A percentile compares a stretch with the other conserved stretches of the same genome.
Conservation (phyloP, 352 stramenopile species). For the Aphanomyces cochlioides region DNA sequence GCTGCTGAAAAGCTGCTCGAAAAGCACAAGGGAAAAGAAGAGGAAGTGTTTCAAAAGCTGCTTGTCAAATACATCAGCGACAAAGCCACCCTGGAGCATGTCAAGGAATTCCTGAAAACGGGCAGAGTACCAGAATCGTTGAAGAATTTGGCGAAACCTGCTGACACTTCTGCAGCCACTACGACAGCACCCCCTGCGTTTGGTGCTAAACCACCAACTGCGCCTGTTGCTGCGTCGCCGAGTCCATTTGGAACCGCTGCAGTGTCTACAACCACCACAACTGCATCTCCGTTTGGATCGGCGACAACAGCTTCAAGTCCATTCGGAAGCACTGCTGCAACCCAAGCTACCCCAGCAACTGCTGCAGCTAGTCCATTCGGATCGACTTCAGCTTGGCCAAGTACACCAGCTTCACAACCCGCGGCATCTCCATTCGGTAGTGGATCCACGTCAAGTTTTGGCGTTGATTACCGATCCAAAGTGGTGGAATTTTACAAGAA, state of each 20-base stretch:
- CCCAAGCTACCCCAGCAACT: conserved; percentile 12
- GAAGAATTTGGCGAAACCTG: neutral
- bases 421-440: conserved; percentile 39
- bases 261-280: neutral
- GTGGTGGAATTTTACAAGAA: conserved; percentile 90
- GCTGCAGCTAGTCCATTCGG: conserved; percentile 39
- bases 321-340: conserved; percentile 8
- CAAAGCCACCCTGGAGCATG: neutral
- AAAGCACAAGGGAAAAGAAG: conserved; percentile 4
- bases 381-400: conserved; percentile 22
- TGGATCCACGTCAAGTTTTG: conserved; percentile 30
- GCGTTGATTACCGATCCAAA: conserved; percentile 43
- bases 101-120: conserved; percentile 7
- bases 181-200: neutral
- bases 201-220: conserved; percentile 14
- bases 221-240: conserved; percentile 21
- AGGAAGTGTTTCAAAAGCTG: conserved; percentile 17
- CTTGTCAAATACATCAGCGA: conserved; percentile 12
- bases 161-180: neutral
- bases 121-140: conserved; percentile 1
- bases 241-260: conserved; percentile 4
- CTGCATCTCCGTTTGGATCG: neutral
- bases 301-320: conserved; percentile 11
- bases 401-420: conserved; percentile 10
- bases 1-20: conserved; percentile 10